A percentile compares a stretch with the other conserved stretches of the same genome.
Evolutionary conservation across 2,329 filamentous ascomycete genomes (phyloP).

Genomic region (Lojkania enalia): DNA sequence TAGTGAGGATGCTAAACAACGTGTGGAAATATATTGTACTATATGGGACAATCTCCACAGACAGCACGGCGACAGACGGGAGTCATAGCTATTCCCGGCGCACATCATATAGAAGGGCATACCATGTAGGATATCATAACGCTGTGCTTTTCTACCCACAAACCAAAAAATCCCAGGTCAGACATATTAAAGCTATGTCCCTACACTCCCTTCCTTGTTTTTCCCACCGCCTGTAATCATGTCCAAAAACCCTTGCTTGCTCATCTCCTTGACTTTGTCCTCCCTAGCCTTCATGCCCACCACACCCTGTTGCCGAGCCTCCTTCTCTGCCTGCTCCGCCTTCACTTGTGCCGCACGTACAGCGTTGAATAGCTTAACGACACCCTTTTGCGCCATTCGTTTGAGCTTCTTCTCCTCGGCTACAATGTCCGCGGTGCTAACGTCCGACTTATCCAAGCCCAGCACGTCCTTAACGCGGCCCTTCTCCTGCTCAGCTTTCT

Average conservation of each 20-base stretch:
- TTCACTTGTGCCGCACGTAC: conserved; percentile 91
- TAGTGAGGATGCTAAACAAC: too few relatives aligned
- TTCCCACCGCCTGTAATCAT: conserved; percentile 69
- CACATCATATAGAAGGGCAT: neutral
- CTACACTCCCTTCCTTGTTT: conserved; percentile 40
- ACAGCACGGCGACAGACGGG: conserved; percentile 2
- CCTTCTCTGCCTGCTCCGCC: conserved; percentile 74
- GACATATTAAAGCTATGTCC: conserved; percentile 11
- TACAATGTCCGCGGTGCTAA: conserved; percentile 56
- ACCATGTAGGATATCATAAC: neutral
- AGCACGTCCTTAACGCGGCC: conserved; percentile 88
- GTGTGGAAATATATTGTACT: conserved; percentile 10
- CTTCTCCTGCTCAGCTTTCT: conserved; percentile 77
- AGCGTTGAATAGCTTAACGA: conserved; percentile 95
- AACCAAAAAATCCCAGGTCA: neutral
- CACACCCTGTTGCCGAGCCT: conserved; percentile 70
- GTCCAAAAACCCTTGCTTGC: conserved; percentile 93
- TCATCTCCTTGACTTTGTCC: conserved; percentile 93
- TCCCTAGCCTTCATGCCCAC: conserved; percentile 77
- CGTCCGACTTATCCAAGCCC: conserved; percentile 57
- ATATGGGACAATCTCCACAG: conserved; percentile 21
- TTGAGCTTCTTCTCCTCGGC: conserved; percentile 79
- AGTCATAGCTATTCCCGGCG: neutral
- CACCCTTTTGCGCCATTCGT: conserved; percentile 89
- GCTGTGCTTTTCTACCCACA: neutral